Conservation (phyloP, 2,329 filamentous ascomycete species). For the Alternaria infectoria region DNA sequence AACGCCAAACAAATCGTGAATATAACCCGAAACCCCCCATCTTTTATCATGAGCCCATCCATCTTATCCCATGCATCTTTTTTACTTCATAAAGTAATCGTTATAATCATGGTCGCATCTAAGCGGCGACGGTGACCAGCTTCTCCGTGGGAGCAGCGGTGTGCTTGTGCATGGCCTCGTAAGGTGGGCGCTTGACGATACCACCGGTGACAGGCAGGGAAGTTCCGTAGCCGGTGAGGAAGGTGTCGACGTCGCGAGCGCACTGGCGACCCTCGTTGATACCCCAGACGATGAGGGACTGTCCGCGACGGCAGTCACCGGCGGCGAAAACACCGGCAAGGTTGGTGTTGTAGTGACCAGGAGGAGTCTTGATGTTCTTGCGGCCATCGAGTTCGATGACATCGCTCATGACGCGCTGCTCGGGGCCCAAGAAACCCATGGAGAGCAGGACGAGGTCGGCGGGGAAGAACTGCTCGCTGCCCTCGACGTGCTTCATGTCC, state of each 20-base stretch:
- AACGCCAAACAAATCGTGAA: slow-evolving; percentile 17
- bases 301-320: slow-evolving; percentile 91
- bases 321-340: slow-evolving; percentile 89
- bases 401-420: slow-evolving; percentile 85
- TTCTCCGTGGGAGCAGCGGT: slow-evolving; percentile 48
- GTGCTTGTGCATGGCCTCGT: slow-evolving; percentile 65
- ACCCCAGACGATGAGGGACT: slow-evolving; percentile 96
- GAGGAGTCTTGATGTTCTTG: slow-evolving; percentile 94
- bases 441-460: slow-evolving; percentile 92
- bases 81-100: slow-evolving; percentile 5
- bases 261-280: slow-evolving; percentile 97
- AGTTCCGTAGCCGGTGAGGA: slow-evolving; percentile 76
- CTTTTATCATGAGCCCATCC: not conserved
- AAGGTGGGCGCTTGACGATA: slow-evolving; percentile 83
- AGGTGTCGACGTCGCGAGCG: slow-evolving; percentile 89
- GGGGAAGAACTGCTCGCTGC: slow-evolving; percentile 93
- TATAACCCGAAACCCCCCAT: slow-evolving; percentile 3
- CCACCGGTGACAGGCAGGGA: slow-evolving; percentile 88
- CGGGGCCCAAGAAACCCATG: slow-evolving; percentile 96
- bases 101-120: slow-evolving; percentile 14
- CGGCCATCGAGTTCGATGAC: slow-evolving; percentile 87
- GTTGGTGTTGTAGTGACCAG: slow-evolving; percentile 88
- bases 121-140: slow-evolving; percentile 48
- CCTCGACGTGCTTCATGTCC: slow-evolving; percentile 98
- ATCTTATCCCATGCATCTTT: slow-evolving; percentile 4